Evolutionary conservation across 345 rosid species (phyloP).

Genomic region (Arabidopsis thaliana): DNA sequence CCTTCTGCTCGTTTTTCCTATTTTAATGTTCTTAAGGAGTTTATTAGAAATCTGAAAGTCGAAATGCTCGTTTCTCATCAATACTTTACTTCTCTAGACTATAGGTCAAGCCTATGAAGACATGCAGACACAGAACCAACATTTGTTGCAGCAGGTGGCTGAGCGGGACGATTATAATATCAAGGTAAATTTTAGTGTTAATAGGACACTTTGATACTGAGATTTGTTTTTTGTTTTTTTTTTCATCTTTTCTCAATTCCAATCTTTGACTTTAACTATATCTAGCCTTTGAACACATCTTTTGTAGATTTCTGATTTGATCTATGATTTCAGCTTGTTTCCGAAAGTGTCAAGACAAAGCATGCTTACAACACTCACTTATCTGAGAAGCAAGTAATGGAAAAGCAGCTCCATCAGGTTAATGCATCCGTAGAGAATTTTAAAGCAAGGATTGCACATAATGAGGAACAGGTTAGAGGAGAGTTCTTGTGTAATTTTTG

Average conservation of each 20-base stretch:
- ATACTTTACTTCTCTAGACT: constrained; percentile 55
- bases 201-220: constrained; percentile 11
- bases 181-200: constrained; percentile 60
- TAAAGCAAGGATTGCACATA: constrained; percentile 63
- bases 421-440: constrained; percentile 62
- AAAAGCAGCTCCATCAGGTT: constrained; percentile 78
- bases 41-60: not conserved
- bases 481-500: not conserved
- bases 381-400: constrained; percentile 75
- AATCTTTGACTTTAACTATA: not conserved
- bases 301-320: constrained; percentile 13
- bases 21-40: constrained; percentile 23
- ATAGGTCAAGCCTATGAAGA: constrained; percentile 97
- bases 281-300: constrained; percentile 29
- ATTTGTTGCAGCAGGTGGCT: constrained; percentile 80
- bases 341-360: constrained; percentile 95
- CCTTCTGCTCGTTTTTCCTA: constrained; percentile 22
- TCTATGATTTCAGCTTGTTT: constrained; percentile 79
- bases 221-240: not conserved
- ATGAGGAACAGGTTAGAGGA: constrained; percentile 76
- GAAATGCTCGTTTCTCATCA: constrained; percentile 16
- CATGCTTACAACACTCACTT: constrained; percentile 67
- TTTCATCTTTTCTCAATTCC: constrained; percentile 1
- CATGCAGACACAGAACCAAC: constrained; percentile 94
- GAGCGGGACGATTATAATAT: constrained; percentile 93